Conservation (phyloP, 345 rosid species). For the Euphorbia peplus region DNA sequence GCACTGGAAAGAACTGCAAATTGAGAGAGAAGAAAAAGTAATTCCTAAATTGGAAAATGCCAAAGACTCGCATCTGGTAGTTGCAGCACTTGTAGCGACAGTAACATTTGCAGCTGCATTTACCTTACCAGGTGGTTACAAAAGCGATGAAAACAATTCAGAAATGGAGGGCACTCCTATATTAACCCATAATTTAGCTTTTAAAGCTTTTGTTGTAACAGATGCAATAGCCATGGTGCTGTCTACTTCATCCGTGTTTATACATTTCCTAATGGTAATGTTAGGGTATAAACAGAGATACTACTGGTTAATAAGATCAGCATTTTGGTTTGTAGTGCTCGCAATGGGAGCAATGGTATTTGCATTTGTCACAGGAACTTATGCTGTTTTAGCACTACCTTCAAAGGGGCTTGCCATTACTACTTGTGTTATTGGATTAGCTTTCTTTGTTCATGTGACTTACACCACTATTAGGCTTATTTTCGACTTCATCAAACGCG, state of each 20-base stretch:
- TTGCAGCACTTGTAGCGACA: constrained; percentile 19
- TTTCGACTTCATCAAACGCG: not conserved
- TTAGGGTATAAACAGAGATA: not conserved
- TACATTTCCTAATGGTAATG: not conserved
- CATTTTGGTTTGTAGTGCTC: not conserved
- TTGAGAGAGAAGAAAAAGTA: not conserved
- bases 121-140: constrained; percentile 24
- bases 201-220: too few species aligned
- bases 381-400: constrained; percentile 2
- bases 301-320: not conserved
- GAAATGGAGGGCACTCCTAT: constrained; percentile 3
- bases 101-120: constrained; percentile 23
- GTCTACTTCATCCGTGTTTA: not conserved
- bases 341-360: not conserved
- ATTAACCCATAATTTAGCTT: not conserved
- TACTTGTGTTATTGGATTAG: not conserved
- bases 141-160: not conserved
- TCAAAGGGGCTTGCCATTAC: not conserved
- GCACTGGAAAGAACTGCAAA: not conserved
- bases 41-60: not conserved
- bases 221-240: too few species aligned
- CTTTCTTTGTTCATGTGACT: not conserved
- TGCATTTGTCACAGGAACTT: constrained; percentile 9
- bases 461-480: not conserved
- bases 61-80: constrained; percentile 6